A percentile compares a stretch with the other conserved stretches of the same genome.
These are phyloP conservation scores for Saccharomyces hybrid DNA, from an alignment of 1,139 yeast genomes.

Conservation along the genomic window DNA sequence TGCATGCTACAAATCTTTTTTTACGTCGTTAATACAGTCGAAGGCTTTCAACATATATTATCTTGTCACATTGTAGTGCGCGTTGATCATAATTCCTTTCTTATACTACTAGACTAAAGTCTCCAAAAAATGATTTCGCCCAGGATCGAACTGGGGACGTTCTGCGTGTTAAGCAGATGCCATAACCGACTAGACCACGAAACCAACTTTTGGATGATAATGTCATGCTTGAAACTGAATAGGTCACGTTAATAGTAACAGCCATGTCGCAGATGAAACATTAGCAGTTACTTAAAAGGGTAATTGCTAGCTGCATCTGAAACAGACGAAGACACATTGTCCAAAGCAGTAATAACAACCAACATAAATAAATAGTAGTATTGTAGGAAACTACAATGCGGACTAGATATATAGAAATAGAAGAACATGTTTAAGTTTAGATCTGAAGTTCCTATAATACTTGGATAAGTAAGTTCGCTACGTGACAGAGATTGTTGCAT, in stretches of 20 bases:
- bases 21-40: background rate
- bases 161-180: conserved; percentile 99
- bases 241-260: too few species aligned
- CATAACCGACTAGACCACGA: conserved; percentile 98
- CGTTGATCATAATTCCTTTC: too few species aligned
- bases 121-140: conserved; percentile 81
- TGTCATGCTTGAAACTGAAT: too few species aligned
- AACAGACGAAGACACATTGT: background rate
- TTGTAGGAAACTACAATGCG: too few species aligned
- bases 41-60: too few species aligned
- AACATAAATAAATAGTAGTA: too few species aligned
- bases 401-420: background rate
- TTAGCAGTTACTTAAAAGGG: background rate
- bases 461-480: background rate
- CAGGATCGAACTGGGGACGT: conserved; percentile 99
- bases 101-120: too few species aligned
- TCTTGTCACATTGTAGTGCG: background rate
- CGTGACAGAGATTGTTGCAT: too few species aligned
- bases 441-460: background rate
- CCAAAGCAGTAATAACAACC: background rate
- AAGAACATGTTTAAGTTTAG: background rate
- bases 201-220: too few species aligned
- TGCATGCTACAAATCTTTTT: background rate
- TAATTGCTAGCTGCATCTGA: background rate
- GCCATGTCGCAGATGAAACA: too few species aligned